phyloP scores from a whole-genome alignment of 129 eudicot genomes.

The Ambrosia artemisiifolia region DNA sequence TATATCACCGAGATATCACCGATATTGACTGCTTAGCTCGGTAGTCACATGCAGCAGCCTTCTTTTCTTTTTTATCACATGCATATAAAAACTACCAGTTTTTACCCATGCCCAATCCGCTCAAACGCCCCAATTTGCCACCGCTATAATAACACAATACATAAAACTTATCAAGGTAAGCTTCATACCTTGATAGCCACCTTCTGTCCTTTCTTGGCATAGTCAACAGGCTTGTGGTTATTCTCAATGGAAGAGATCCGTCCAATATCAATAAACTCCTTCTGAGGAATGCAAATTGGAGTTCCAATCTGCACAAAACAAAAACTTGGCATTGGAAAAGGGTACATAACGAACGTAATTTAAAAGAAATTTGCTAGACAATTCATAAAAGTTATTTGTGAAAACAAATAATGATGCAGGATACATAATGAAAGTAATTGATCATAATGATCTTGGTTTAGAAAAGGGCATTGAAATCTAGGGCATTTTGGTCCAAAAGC shows the following conservation, averaged over 20 bases:
- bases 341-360: too few relatives aligned
- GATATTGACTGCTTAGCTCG: too few relatives aligned
- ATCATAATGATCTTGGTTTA: neutral
- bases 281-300: conserved; percentile 83
- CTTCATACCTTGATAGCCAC: conserved; percentile 90
- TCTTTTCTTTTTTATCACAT: too few relatives aligned
- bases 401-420: neutral
- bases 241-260: conserved; percentile 90
- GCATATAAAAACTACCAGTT: neutral
- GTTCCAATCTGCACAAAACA: conserved; percentile 66
- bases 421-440: neutral
- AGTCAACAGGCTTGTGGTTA: conserved; percentile 85
- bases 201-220: conserved; percentile 87
- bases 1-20: too few relatives aligned
- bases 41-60: too few relatives aligned
- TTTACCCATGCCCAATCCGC: neutral
- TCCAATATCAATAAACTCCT: conserved; percentile 82
- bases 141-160: neutral
- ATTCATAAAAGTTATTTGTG: neutral
- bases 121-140: neutral
- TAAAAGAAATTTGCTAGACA: neutral
- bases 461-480: too few relatives aligned
- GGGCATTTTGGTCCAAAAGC: too few relatives aligned
- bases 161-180: neutral
- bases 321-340: neutral